Conservation (phyloP, 225 moss, liverwort and hornwort species). For the Sphagnum contortum region DNA sequence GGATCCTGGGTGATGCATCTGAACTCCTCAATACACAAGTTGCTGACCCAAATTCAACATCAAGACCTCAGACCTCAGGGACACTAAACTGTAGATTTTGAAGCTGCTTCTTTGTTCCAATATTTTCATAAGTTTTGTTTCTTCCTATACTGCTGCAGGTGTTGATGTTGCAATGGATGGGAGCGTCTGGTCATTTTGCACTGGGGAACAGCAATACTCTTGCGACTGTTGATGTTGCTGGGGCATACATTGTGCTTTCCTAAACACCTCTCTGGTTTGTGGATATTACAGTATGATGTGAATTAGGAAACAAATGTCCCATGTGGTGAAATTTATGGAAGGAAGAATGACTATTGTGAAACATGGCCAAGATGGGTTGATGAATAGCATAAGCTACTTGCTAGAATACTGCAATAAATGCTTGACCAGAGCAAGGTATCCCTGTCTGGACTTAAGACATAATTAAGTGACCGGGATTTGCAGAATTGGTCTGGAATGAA, state of each 20-base stretch:
- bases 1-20: too few species aligned
- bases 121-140: not conserved
- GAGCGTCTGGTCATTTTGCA: slow-evolving; percentile 70
- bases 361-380: too few species aligned
- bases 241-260: slow-evolving; percentile 69
- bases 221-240: slow-evolving; percentile 85
- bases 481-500: not conserved
- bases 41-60: too few species aligned
- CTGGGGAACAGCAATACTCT: slow-evolving; percentile 93
- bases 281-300: not conserved
- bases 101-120: not conserved
- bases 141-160: slow-evolving; percentile 20
- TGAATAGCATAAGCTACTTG: too few species aligned
- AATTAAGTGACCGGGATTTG: too few species aligned
- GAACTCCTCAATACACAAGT: too few species aligned
- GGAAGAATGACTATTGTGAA: too few species aligned
- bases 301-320: not conserved
- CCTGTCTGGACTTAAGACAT: too few species aligned
- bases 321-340: too few species aligned
- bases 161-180: slow-evolving; percentile 69
- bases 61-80: too few species aligned
- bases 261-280: not conserved
- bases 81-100: not conserved
- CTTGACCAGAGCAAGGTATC: too few species aligned
- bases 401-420: too few species aligned